These are phyloP conservation scores for Phycomyces blakesleeanus DNA, from an alignment of 192 early-diverging fungal genomes.

Conservation along the genomic window DNA sequence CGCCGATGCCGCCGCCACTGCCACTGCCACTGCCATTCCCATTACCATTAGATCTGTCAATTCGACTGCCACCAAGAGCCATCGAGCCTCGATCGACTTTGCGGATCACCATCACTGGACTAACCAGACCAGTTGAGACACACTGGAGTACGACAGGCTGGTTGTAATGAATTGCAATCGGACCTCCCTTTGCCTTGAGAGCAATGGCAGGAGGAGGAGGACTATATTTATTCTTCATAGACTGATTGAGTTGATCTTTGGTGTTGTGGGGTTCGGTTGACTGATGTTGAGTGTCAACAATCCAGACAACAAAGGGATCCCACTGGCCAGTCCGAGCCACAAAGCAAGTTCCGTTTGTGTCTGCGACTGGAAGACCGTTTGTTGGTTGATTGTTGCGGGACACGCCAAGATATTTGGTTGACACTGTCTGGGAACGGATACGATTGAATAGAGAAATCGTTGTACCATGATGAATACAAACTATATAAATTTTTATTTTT, in stretches of 20 bases:
- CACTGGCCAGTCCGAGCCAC: conserved; percentile 69
- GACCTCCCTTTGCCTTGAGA: conserved; percentile 49
- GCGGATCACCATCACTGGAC: conserved; percentile 76
- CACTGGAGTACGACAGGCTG: conserved; percentile 86
- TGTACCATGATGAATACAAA: conserved; percentile 84
- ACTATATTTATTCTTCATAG: conserved; percentile 27
- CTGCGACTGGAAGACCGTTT: not conserved
- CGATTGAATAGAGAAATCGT: conserved; percentile 88
- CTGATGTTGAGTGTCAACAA: conserved; percentile 60
- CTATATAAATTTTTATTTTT: conserved; percentile 38
- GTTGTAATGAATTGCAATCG: conserved; percentile 81
- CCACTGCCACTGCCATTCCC: conserved; percentile 31
- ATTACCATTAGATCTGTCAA: conserved; percentile 3
- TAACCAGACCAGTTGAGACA: conserved; percentile 76
- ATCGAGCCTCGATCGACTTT: conserved; percentile 79
- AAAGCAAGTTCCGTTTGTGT: conserved; percentile 56
- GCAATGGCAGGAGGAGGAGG: conserved; percentile 74
- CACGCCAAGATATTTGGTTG: conserved; percentile 78
- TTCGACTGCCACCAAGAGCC: conserved; percentile 59
- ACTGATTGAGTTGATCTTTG: too few relatives aligned
- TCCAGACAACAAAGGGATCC: conserved; percentile 88
- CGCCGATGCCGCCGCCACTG: conserved; percentile 16
- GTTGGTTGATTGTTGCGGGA: conserved; percentile 32
- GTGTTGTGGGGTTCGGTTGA: conserved; percentile 22
- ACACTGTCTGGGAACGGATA: conserved; percentile 84